Percentiles rank a stretch among this genome's conserved stretches.
Conservation (phyloP, 2,329 filamentous ascomycete species). For the Phialophora verrucosa region DNA sequence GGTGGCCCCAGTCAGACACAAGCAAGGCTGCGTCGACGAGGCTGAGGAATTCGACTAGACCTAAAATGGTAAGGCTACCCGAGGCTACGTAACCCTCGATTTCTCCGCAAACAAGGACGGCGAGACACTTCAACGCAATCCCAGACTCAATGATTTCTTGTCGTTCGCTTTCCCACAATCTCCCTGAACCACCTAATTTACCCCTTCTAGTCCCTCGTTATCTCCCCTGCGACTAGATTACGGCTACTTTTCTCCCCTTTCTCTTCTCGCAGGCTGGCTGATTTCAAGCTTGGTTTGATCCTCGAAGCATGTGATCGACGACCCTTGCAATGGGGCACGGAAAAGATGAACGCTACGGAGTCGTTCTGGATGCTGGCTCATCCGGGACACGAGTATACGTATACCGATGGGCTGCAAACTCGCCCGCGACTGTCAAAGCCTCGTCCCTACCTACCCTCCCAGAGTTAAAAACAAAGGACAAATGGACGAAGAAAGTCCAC, state of each 20-base stretch:
- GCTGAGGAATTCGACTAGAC: neutral
- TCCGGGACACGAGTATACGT: constrained; percentile 92
- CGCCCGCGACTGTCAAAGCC: constrained; percentile 64
- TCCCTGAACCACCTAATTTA: neutral
- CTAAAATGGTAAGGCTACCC: neutral
- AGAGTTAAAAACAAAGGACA: constrained; percentile 78
- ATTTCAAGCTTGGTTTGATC: neutral
- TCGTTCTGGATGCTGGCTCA: constrained; percentile 96
- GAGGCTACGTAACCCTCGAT: constrained; percentile 12
- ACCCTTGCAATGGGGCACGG: constrained; percentile 33
- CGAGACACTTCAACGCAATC: neutral
- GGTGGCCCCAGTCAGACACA: neutral
- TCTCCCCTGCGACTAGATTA: neutral
- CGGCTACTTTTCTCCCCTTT: neutral
- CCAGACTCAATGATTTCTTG: neutral
- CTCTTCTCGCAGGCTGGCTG: neutral
- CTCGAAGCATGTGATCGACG: constrained; percentile 4
- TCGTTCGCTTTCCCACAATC: neutral
- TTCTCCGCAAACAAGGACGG: neutral
- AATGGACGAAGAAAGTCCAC: constrained; percentile 91
- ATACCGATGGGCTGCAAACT: constrained; percentile 87
- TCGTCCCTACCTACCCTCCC: constrained; percentile 73
- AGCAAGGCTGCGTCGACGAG: neutral
- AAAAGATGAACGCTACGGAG: constrained; percentile 70
- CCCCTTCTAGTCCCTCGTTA: neutral